Percentiles rank a stretch among this genome's conserved stretches.
phyloP scores from a whole-genome alignment of 2,329 filamentous ascomycete species.

The Colletotrichum spaethianum region DNA sequence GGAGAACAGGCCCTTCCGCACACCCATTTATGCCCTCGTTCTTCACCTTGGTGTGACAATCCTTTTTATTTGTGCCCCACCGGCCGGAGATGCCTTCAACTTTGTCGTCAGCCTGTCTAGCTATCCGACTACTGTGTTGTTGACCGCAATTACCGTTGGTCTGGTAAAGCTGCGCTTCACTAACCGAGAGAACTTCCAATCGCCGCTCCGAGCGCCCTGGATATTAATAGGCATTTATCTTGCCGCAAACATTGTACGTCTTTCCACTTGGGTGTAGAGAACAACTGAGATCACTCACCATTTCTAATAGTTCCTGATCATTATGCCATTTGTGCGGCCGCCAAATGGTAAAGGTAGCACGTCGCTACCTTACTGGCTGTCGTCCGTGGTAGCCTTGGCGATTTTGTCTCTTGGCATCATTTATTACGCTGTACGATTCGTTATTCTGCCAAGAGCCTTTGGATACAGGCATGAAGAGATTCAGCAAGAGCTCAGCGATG shows the following conservation, averaged over 20 bases:
- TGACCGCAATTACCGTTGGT: slow-evolving; percentile 41
- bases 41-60: slow-evolving; percentile 44
- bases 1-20: slow-evolving; percentile 46
- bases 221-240: slow-evolving; percentile 36
- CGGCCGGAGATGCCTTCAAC: slow-evolving; percentile 45
- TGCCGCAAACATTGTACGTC: slow-evolving; percentile 23
- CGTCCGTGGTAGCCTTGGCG: slow-evolving; percentile 28
- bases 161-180: slow-evolving; percentile 44
- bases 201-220: slow-evolving; percentile 43
- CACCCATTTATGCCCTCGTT: slow-evolving; percentile 42
- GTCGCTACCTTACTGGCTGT: slow-evolving; percentile 36
- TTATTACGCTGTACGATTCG: slow-evolving; percentile 27
- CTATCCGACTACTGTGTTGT: slow-evolving; percentile 42
- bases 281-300: not conserved
- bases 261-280: not conserved
- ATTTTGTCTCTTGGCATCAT: slow-evolving; percentile 30
- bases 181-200: slow-evolving; percentile 39
- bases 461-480: slow-evolving; percentile 26
- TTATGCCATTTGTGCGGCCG: slow-evolving; percentile 35
- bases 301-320: slow-evolving; percentile 15
- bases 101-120: slow-evolving; percentile 44
- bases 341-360: slow-evolving; percentile 35
- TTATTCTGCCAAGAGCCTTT: slow-evolving; percentile 11
- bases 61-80: slow-evolving; percentile 45
- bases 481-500: slow-evolving; percentile 34